These are phyloP conservation scores for Zizania palustris DNA, from an alignment of 202 grass and related monocot species.

Conservation along the genomic window DNA sequence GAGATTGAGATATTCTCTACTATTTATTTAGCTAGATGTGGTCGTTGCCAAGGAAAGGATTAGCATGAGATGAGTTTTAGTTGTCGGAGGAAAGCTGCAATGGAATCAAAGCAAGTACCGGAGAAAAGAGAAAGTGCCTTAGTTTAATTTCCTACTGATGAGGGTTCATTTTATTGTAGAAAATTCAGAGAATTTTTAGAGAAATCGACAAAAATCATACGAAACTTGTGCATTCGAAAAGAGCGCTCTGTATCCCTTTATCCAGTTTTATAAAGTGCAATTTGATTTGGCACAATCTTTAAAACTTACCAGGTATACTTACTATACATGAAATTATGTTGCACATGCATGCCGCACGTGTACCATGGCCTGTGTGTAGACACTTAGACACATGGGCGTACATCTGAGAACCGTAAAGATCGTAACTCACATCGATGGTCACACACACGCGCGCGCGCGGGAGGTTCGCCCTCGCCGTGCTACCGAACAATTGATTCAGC, in stretches of 20 bases:
- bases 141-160: too few species aligned
- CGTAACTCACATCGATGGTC: not conserved
- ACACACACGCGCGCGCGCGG: too few species aligned
- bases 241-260: too few species aligned
- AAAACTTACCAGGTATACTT: not conserved
- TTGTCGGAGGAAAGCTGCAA: not conserved
- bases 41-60: not conserved
- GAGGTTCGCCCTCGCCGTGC: too few species aligned
- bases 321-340: not conserved
- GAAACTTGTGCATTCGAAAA: too few species aligned
- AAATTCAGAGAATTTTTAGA: too few species aligned
- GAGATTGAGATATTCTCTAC: not conserved
- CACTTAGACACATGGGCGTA: not conserved
- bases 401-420: not conserved
- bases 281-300: not conserved
- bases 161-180: too few species aligned
- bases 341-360: not conserved
- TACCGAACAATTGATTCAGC: not conserved
- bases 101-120: not conserved
- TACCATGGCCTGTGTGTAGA: too few species aligned
- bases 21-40: too few species aligned
- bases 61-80: not conserved
- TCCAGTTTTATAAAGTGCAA: not conserved
- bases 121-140: too few species aligned
- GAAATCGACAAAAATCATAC: too few species aligned